phyloP scores from a whole-genome alignment of 371 early-diverging fungal species.

The Mucor racemosus region DNA sequence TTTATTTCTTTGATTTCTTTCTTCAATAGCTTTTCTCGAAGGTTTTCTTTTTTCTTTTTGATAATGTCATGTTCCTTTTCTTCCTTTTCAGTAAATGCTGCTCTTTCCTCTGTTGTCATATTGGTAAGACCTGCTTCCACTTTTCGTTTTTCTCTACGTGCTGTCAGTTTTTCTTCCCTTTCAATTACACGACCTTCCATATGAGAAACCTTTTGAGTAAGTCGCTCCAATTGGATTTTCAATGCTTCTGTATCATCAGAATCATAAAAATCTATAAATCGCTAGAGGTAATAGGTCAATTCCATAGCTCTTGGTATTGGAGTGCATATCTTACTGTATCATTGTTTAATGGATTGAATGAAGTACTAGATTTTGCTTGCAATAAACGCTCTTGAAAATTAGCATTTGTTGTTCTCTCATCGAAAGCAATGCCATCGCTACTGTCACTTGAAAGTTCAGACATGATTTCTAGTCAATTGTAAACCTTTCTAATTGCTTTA shows the following conservation, averaged over 20 bases:
- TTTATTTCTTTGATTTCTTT: neutral
- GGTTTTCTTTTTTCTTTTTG: neutral
- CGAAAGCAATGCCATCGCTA: conserved; percentile 20
- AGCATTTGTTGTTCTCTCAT: conserved; percentile 29
- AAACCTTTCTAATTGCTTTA: neutral
- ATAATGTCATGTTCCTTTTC: conserved; percentile 12
- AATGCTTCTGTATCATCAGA: conserved; percentile 21
- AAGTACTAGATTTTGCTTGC: conserved; percentile 25
- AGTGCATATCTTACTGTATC: conserved; percentile 25
- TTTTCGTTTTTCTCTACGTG: conserved; percentile 20
- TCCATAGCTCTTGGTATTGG: neutral
- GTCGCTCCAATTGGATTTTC: conserved; percentile 11
- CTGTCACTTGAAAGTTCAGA: conserved; percentile 16
- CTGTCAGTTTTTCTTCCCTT: conserved; percentile 22
- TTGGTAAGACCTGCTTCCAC: conserved; percentile 36
- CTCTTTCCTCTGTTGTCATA: conserved; percentile 48
- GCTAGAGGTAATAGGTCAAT: conserved; percentile 2
- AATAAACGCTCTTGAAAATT: conserved; percentile 36
- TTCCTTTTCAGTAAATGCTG: conserved; percentile 23
- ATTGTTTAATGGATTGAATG: conserved; percentile 25
- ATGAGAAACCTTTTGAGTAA: conserved; percentile 15
- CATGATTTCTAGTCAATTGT: conserved; percentile 2
- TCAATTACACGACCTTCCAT: conserved; percentile 24
- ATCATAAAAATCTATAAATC: neutral
- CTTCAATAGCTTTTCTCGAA: neutral